Base-by-base conservation (phyloP, 2,329 filamentous ascomycete species). In the Claviceps purpurea region DNA sequence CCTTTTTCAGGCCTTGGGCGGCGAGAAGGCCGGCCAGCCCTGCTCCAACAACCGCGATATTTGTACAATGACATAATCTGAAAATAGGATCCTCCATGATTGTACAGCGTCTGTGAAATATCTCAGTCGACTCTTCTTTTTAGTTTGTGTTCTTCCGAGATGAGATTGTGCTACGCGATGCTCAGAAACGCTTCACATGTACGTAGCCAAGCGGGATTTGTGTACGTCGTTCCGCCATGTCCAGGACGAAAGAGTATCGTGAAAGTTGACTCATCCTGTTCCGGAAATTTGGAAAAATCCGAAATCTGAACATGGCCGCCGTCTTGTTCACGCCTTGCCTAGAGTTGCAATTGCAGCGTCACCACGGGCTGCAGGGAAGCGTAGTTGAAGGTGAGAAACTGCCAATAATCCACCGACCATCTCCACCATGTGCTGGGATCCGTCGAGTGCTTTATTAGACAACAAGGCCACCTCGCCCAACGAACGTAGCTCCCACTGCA, bases 1-100 rank as follows among this genome's bases (percentile, higher is more conserved):
- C 65, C 62, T 68, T 63, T n/a, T 59, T 59, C 38, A 69, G 55
- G 4, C 62, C 67, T n/a, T 70, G 67, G 5, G 66, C 67, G 5
- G 59, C 57, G n/a, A 68, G 58, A 20, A 70, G 55, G 6, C 67
- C 67, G 5, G 66, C 68, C 40, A 70, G 58, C n/a, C 67, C 67
- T 22, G 67, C 64, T 13, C 67, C 67, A 22, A 72, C 56, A 41
- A 71, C 62, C 45, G 62, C 60, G 46, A 70, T 60, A 48, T 56
- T 62, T 4, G 50, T 54, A 11, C 30, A 34, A 34, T 11, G 30
- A 34, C 30, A 34, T 34, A 34, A 11, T 11, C 4, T 34, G 30
- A 34, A 34, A 34, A 34, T 34, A 4, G 30, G 30, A 4, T 4
- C 4, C 1, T 34, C 10, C 30, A 34, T 34, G 30, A 34, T 1